phyloP scores from a whole-genome alignment of 805 yeast genomes.

The Ogataea pignaliae region DNA sequence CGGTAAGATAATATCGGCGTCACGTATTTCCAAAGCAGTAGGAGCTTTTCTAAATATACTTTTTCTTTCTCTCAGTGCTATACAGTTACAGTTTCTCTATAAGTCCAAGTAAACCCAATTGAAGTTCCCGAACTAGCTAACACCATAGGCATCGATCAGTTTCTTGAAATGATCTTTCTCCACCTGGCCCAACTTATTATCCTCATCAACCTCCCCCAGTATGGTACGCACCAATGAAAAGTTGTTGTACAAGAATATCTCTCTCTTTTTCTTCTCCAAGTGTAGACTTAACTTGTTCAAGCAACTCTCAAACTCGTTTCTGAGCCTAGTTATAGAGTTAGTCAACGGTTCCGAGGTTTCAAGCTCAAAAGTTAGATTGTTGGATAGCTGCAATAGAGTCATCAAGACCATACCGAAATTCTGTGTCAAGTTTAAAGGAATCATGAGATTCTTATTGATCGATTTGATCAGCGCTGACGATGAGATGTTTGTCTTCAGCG shows the following conservation, averaged over 20 bases:
- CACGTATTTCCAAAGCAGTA: no score
- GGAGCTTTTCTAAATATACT: no score
- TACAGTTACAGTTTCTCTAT: neutral
- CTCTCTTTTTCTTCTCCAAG: slow-evolving; percentile 46
- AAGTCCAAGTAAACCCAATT: no score
- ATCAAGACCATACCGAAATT: slow-evolving; percentile 70
- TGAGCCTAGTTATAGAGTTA: slow-evolving; percentile 60
- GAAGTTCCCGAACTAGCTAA: no score
- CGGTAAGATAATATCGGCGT: no score
- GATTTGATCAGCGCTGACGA: slow-evolving; percentile 31
- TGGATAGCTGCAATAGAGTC: slow-evolving; percentile 59
- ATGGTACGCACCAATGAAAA: slow-evolving; percentile 61
- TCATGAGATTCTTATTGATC: slow-evolving; percentile 27
- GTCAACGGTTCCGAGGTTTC: slow-evolving; percentile 64
- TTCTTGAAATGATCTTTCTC: slow-evolving; percentile 19
- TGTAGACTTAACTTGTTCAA: slow-evolving; percentile 64
- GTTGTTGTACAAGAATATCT: slow-evolving; percentile 69
- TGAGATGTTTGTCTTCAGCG: slow-evolving; percentile 50
- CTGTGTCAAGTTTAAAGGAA: slow-evolving; percentile 68
- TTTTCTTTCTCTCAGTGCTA: neutral
- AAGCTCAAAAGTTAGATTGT: slow-evolving; percentile 26
- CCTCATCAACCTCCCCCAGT: slow-evolving; percentile 36
- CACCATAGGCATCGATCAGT: slow-evolving; percentile 18
- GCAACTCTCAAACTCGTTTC: slow-evolving; percentile 76
- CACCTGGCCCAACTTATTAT: slow-evolving; percentile 16